Percentiles rank a stretch among this genome's conserved stretches.
phyloP scores from a whole-genome alignment of 1,139 yeast species.

The Yamadazyma diddensiae region DNA sequence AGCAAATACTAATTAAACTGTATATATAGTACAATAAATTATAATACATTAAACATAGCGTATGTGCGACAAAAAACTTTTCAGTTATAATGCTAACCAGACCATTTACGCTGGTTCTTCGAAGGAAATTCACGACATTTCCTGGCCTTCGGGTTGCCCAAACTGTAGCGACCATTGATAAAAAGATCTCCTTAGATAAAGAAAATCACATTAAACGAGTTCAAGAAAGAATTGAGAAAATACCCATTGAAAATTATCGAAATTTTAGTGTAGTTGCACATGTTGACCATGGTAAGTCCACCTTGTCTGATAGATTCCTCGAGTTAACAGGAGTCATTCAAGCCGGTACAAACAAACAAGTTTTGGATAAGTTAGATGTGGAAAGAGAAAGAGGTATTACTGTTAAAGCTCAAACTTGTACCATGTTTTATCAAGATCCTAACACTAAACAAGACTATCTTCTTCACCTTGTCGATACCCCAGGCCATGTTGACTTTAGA shows the following conservation, averaged over 20 bases:
- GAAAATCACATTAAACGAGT: conserved; percentile 31
- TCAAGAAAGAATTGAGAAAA: conserved; percentile 59
- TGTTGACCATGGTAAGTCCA: conserved; percentile 96
- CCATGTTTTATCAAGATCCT: conserved; percentile 80
- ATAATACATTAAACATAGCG: no score
- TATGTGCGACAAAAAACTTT: no score
- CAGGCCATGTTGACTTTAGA: conserved; percentile 96
- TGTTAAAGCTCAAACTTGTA: conserved; percentile 93
- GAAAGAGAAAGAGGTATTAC: conserved; percentile 96
- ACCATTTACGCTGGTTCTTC: no score
- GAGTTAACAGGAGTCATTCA: conserved; percentile 89
- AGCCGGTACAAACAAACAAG: conserved; percentile 77
- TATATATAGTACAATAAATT: no score
- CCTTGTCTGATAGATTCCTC: conserved; percentile 79
- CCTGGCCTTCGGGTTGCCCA: no score
- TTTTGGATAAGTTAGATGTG: conserved; percentile 85
- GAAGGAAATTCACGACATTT: no score
- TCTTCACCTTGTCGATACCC: conserved; percentile 91
- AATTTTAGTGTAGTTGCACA: conserved; percentile 96
- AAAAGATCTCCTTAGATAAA: conserved; percentile 23
- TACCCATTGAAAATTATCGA: conserved; percentile 80
- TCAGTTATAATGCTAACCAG: no score
- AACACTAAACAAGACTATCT: conserved; percentile 62
- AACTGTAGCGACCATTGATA: no score
- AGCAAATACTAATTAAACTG: no score